Percentiles rank a stretch among this genome's conserved stretches.
Evolutionary conservation across 768 basidiomycete genomes (phyloP).

Genomic region (Roridomyces roridus): DNA sequence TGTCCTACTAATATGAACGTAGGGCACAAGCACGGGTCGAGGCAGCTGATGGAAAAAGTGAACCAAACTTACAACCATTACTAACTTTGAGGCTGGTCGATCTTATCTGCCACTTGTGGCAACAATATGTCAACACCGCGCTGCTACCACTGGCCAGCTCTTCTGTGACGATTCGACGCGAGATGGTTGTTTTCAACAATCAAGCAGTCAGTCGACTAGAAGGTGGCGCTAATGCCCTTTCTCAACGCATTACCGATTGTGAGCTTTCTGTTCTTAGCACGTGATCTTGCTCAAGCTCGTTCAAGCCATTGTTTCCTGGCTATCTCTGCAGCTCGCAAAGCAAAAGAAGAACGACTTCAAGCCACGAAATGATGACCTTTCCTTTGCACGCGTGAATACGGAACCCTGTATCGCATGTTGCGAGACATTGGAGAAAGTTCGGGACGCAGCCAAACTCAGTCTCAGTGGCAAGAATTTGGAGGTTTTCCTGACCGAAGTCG

Average conservation of each 20-base stretch:
- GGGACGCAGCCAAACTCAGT: constrained; percentile 75
- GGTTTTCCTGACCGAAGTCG: constrained; percentile 91
- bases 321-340: constrained; percentile 78
- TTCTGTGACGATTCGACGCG: constrained; percentile 86
- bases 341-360: constrained; percentile 98
- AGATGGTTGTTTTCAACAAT: constrained; percentile 93
- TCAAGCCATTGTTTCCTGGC: constrained; percentile 75
- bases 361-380: constrained; percentile 93
- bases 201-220: constrained; percentile 87
- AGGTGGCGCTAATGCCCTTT: constrained; percentile 76
- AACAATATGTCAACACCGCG: constrained; percentile 92
- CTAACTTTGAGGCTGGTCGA: constrained; percentile 74
- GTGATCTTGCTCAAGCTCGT: background rate
- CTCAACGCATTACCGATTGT: constrained; percentile 88
- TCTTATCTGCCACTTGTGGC: constrained; percentile 95
- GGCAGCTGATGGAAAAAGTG: constrained; percentile 72
- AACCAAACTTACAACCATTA: constrained; percentile 79
- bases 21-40: constrained; percentile 80
- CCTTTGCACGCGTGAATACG: constrained; percentile 93
- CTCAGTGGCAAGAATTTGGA: constrained; percentile 94
- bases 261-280: constrained; percentile 31
- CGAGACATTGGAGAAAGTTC: constrained; percentile 81
- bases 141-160: constrained; percentile 85
- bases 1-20: constrained; percentile 5
- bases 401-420: constrained; percentile 91